Evolutionary conservation across 306 rosid species (phyloP).

Genomic region (Hippophae tibetana): DNA sequence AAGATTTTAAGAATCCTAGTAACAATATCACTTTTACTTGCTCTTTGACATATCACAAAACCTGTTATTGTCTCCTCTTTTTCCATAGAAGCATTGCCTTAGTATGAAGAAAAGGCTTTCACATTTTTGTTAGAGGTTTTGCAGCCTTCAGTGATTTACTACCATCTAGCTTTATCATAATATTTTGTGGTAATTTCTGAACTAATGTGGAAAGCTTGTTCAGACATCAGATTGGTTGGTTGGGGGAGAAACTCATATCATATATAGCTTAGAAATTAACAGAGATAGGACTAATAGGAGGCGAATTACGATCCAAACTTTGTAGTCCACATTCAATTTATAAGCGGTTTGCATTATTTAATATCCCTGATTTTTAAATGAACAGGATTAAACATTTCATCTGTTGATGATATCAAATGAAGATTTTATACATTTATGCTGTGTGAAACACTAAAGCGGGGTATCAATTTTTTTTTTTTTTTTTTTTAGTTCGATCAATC

Average conservation of each 20-base stretch:
- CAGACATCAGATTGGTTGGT: constrained; percentile 22
- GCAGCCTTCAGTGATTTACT: constrained; percentile 25
- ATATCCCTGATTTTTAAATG: no score
- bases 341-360: no score
- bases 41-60: constrained; percentile 20
- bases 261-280: constrained; percentile 17
- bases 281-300: constrained; percentile 27
- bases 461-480: no score
- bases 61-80: constrained; percentile 15
- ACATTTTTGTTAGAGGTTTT: constrained; percentile 65
- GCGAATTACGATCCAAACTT: constrained; percentile 18
- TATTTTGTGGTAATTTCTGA: constrained; percentile 12
- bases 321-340: constrained; percentile 23
- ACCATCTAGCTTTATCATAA: constrained; percentile 16
- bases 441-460: no score
- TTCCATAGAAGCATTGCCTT: constrained; percentile 6
- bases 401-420: no score
- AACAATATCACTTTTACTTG: constrained; percentile 16
- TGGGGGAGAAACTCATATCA: not conserved
- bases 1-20: constrained; percentile 12
- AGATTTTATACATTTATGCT: no score
- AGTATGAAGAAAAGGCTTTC: constrained; percentile 24
- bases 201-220: constrained; percentile 24
- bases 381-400: no score
- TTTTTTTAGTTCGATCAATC: no score